Evolutionary conservation across 805 yeast species (phyloP).

Genomic region (Maudiozyma serrabonitensis): DNA sequence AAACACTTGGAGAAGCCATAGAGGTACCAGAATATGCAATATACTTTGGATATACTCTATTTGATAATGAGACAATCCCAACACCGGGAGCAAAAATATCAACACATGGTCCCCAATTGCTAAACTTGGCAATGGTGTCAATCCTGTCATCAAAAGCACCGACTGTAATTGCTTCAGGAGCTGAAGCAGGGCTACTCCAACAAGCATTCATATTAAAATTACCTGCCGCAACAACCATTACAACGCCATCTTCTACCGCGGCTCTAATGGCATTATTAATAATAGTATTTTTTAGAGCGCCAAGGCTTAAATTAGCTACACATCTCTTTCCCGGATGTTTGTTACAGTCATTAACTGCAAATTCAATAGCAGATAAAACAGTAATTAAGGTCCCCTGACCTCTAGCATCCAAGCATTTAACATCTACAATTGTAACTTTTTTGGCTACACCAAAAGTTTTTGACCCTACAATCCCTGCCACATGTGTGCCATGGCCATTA

Average conservation of each 20-base stretch:
- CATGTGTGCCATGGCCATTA: slow-evolving; percentile 88
- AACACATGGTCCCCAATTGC: slow-evolving; percentile 93
- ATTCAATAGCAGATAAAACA: slow-evolving; percentile 58
- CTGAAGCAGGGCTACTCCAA: slow-evolving; percentile 76
- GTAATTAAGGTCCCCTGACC: slow-evolving; percentile 69
- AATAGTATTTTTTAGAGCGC: slow-evolving; percentile 57
- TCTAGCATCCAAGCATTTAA: slow-evolving; percentile 57
- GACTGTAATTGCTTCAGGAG: slow-evolving; percentile 61
- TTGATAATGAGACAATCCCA: slow-evolving; percentile 47
- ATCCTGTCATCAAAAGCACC: slow-evolving; percentile 78
- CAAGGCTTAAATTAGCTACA: slow-evolving; percentile 74
- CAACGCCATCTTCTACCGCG: slow-evolving; percentile 61
- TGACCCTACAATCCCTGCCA: slow-evolving; percentile 82
- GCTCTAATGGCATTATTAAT: slow-evolving; percentile 70
- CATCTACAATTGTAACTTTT: slow-evolving; percentile 50
- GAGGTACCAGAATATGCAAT: slow-evolving; percentile 59
- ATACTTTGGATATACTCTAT: slow-evolving; percentile 13
- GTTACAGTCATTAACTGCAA: slow-evolving; percentile 49
- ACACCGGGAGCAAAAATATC: slow-evolving; percentile 81
- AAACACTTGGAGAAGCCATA: slow-evolving; percentile 70
- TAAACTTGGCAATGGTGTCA: slow-evolving; percentile 63
- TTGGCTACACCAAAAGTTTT: slow-evolving; percentile 77
- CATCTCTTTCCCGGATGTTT: slow-evolving; percentile 31
- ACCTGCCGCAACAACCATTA: slow-evolving; percentile 80
- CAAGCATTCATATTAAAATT: slow-evolving; percentile 75